phyloP scores from a whole-genome alignment of 75 land plant genomes.

The Cupressus sempervirens region DNA sequence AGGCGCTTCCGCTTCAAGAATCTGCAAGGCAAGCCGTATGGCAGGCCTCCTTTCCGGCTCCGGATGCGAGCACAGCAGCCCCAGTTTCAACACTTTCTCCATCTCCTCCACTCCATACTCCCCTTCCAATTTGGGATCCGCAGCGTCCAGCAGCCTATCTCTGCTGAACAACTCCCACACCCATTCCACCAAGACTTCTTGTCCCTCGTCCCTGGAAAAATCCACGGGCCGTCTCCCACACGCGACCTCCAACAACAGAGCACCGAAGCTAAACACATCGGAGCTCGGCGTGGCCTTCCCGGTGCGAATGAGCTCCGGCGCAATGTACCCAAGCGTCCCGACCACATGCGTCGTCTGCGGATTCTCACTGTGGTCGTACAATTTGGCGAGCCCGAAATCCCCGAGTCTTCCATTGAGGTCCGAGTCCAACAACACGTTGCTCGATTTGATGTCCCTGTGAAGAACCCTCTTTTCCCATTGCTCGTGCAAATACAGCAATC shows the following conservation, averaged over 20 bases:
- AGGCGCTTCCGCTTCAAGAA: slow-evolving; percentile 16
- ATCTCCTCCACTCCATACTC: background rate
- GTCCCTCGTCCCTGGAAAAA: background rate
- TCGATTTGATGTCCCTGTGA: slow-evolving; percentile 38
- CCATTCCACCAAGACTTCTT: slow-evolving; percentile 28
- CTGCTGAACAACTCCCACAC: slow-evolving; percentile 27
- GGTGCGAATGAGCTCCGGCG: slow-evolving; percentile 28
- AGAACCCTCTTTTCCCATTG: slow-evolving; percentile 16
- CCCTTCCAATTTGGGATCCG: slow-evolving; percentile 7
- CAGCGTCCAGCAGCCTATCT: slow-evolving; percentile 7
- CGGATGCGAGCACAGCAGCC: slow-evolving; percentile 15
- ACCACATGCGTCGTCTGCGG: slow-evolving; percentile 23
- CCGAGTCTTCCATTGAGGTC: slow-evolving; percentile 28
- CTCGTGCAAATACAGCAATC: slow-evolving; percentile 22
- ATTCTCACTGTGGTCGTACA: slow-evolving; percentile 20
- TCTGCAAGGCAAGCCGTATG: slow-evolving; percentile 6
- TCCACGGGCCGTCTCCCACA: slow-evolving; percentile 26
- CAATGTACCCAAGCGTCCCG: slow-evolving; percentile 40
- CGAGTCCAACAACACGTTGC: slow-evolving; percentile 28
- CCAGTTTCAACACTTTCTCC: slow-evolving; percentile 13
- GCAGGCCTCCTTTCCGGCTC: background rate
- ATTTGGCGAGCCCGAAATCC: slow-evolving; percentile 33
- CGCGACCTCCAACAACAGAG: slow-evolving; percentile 16
- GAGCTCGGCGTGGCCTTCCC: slow-evolving; percentile 36
- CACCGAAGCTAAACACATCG: slow-evolving; percentile 25